Conservation (phyloP, 495 filamentous ascomycete species). For the Podospora anserina region DNA sequence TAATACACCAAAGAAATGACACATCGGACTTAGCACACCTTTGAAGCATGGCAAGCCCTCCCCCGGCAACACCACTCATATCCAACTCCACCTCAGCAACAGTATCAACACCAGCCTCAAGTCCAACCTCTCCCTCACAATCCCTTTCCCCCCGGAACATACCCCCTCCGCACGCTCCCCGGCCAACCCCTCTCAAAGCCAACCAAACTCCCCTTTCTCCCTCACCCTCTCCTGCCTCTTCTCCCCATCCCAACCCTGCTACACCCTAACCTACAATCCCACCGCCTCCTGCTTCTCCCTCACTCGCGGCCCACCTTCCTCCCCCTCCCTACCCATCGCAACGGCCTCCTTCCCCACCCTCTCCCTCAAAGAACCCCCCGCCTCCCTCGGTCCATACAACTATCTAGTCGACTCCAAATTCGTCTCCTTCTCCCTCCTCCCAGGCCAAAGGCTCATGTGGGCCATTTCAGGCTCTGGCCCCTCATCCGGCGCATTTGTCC, state of each 20-base stretch:
- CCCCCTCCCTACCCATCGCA: neutral
- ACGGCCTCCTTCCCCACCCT: constrained; percentile 2
- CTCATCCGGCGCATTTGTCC: neutral
- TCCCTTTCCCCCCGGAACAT: neutral
- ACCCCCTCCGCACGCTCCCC: neutral
- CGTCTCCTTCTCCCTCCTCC: neutral
- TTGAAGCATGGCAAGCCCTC: no score
- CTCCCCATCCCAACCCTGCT: neutral
- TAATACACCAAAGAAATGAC: no score
- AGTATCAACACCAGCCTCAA: neutral
- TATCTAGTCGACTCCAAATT: neutral
- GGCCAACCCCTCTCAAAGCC: no score
- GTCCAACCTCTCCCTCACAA: neutral
- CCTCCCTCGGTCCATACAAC: neutral
- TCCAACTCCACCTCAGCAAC: neutral
- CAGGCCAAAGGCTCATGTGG: neutral
- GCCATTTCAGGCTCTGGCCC: no score
- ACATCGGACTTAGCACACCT: no score
- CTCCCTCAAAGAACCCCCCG: neutral
- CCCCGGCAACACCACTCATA: neutral
- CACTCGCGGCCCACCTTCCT: neutral
- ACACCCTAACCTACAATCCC: constrained; percentile 10
- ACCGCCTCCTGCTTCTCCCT: neutral
- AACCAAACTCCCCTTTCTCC: constrained; percentile 11
- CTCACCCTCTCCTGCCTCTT: constrained; percentile 18